phyloP scores from a whole-genome alignment of 257 asterid genomes.

The Lycium ferocissimum region DNA sequence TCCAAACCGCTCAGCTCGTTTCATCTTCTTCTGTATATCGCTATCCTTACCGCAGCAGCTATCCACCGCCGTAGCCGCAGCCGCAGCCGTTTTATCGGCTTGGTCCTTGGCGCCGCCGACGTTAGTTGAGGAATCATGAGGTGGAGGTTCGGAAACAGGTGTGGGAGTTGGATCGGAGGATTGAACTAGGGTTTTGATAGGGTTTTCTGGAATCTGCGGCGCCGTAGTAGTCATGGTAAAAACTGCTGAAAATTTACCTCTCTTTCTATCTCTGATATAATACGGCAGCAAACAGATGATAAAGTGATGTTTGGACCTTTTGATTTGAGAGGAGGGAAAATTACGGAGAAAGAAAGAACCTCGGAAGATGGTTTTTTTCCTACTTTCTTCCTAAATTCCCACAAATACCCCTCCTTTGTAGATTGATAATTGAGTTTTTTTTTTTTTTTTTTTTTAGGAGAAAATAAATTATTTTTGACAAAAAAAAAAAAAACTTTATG shows the following conservation, averaged over 20 bases:
- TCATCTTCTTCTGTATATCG: constrained; percentile 81
- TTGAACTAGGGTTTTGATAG: constrained; percentile 35
- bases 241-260: background rate
- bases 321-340: too few relatives aligned
- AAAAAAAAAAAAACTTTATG: too few relatives aligned
- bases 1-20: constrained; percentile 93
- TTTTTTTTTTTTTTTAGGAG: too few relatives aligned
- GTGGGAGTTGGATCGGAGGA: constrained; percentile 52
- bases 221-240: constrained; percentile 53
- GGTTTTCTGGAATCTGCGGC: constrained; percentile 39
- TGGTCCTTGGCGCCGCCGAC: constrained; percentile 47
- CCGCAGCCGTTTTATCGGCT: constrained; percentile 42
- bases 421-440: too few relatives aligned
- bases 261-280: too few relatives aligned
- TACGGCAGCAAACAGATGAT: too few relatives aligned
- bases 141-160: constrained; percentile 20
- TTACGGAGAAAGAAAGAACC: too few relatives aligned
- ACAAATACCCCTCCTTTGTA: too few relatives aligned
- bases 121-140: constrained; percentile 42
- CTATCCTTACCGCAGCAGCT: constrained; percentile 45
- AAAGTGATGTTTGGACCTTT: too few relatives aligned
- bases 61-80: constrained; percentile 34
- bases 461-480: too few relatives aligned
- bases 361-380: too few relatives aligned
- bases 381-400: too few relatives aligned